Evolutionary conservation across 768 basidiomycete species (phyloP).

Genomic region (Suillus luteus): DNA sequence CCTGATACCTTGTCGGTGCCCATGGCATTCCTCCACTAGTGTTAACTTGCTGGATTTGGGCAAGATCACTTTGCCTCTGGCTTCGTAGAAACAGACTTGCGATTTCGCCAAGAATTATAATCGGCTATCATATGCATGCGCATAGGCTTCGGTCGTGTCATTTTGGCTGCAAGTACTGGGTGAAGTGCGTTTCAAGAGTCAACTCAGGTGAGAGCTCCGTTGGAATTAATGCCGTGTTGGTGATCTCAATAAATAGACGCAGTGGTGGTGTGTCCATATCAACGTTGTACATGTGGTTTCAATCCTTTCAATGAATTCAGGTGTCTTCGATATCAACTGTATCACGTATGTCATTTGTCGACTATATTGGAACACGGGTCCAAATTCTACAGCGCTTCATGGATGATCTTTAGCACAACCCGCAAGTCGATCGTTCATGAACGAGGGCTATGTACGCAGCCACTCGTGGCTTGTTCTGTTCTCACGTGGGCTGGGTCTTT

Average conservation of each 20-base stretch:
- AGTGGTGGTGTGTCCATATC: slow-evolving; percentile 52
- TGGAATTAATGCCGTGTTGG: background rate
- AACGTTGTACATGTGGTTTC: background rate
- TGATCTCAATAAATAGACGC: background rate
- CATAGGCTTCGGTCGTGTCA: slow-evolving; percentile 75
- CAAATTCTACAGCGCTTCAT: slow-evolving; percentile 55
- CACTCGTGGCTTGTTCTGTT: slow-evolving; percentile 69
- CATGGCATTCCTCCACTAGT: slow-evolving; percentile 52
- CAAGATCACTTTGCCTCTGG: slow-evolving; percentile 30
- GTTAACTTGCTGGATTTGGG: slow-evolving; percentile 78
- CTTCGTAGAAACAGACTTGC: slow-evolving; percentile 4
- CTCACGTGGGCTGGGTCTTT: slow-evolving; percentile 89
- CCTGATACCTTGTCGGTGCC: slow-evolving; percentile 14
- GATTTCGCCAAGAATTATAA: slow-evolving; percentile 52
- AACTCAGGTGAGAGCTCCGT: slow-evolving; percentile 57
- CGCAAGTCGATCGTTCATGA: slow-evolving; percentile 40
- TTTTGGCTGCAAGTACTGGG: slow-evolving; percentile 56
- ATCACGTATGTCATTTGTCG: slow-evolving; percentile 54
- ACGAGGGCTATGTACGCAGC: slow-evolving; percentile 53
- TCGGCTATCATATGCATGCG: slow-evolving; percentile 50
- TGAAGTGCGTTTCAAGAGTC: slow-evolving; percentile 79
- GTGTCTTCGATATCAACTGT: slow-evolving; percentile 73
- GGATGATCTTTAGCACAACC: slow-evolving; percentile 67
- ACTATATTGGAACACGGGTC: background rate
- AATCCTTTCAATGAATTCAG: slow-evolving; percentile 30